A percentile compares a stretch with the other conserved stretches of the same genome.
These are phyloP conservation scores for Mucor indicus DNA, from an alignment of 371 early-diverging fungal species.

Conservation along the genomic window DNA sequence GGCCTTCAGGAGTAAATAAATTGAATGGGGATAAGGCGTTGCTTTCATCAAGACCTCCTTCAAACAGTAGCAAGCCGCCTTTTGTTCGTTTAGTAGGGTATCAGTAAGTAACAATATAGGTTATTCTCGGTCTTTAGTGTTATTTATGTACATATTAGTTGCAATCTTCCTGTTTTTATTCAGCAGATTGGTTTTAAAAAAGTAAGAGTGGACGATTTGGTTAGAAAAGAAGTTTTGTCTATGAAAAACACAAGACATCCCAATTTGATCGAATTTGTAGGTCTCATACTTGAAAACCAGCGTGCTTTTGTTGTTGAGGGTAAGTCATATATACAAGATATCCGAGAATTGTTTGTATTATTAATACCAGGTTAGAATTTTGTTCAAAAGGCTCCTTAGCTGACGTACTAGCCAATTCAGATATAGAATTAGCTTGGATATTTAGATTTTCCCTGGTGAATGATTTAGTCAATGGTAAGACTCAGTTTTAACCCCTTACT, in stretches of 20 bases:
- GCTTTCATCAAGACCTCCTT: no score
- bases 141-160: no score
- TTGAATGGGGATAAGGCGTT: neutral
- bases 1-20: no score
- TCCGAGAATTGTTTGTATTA: no score
- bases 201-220: slow-evolving; percentile 24
- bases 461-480: slow-evolving; percentile 38
- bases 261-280: slow-evolving; percentile 38
- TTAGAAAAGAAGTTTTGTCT: slow-evolving; percentile 37
- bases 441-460: slow-evolving; percentile 52
- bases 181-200: slow-evolving; percentile 22
- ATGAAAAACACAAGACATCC: slow-evolving; percentile 38
- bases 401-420: slow-evolving; percentile 40
- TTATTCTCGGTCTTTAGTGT: no score
- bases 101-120: slow-evolving; percentile 1
- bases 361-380: slow-evolving; percentile 39
- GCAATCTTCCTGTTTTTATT: slow-evolving; percentile 48
- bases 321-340: neutral
- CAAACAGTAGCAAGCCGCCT: no score
- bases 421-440: slow-evolving; percentile 49
- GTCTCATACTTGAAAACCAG: slow-evolving; percentile 25
- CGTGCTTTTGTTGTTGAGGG: slow-evolving; percentile 40
- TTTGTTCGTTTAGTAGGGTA: neutral
- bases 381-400: slow-evolving; percentile 46
- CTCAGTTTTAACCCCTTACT: neutral